phyloP scores from a whole-genome alignment of 345 rosid genomes.

The Gossypium mustelinum region DNA sequence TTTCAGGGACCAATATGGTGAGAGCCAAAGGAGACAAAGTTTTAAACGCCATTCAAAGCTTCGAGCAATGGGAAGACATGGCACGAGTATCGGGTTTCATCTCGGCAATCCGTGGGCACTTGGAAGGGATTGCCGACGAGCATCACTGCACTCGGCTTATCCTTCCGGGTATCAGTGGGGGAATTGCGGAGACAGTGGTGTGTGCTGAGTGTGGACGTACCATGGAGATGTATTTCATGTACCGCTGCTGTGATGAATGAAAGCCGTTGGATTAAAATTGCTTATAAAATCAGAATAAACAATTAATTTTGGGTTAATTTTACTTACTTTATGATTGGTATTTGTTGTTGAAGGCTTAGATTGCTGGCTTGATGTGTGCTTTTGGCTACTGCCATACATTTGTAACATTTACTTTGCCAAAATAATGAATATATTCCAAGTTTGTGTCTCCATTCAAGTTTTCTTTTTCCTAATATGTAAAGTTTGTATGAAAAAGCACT shows the following conservation, averaged over 20 bases:
- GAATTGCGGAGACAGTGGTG: background rate
- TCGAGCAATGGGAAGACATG: background rate
- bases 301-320: background rate
- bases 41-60: background rate
- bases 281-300: background rate
- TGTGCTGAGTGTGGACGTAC: conserved; percentile 30
- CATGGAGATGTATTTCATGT: conserved; percentile 70
- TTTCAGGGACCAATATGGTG: background rate
- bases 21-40: background rate
- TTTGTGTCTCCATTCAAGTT: background rate
- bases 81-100: background rate
- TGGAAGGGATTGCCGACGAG: background rate
- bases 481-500: too few species aligned
- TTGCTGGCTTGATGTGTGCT: background rate
- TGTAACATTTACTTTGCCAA: background rate
- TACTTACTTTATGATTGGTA: background rate
- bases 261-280: background rate
- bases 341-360: background rate
- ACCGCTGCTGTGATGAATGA: conserved; percentile 51
- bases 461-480: too few species aligned
- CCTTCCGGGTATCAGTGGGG: background rate
- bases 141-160: conserved; percentile 6
- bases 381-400: background rate
- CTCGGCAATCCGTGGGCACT: background rate
- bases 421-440: conserved; percentile 22